A percentile compares a stretch with the other conserved stretches of the same genome.
phyloP scores from a whole-genome alignment of 1,284 basidiomycete genomes.

The Hemileccinum hortonii region DNA sequence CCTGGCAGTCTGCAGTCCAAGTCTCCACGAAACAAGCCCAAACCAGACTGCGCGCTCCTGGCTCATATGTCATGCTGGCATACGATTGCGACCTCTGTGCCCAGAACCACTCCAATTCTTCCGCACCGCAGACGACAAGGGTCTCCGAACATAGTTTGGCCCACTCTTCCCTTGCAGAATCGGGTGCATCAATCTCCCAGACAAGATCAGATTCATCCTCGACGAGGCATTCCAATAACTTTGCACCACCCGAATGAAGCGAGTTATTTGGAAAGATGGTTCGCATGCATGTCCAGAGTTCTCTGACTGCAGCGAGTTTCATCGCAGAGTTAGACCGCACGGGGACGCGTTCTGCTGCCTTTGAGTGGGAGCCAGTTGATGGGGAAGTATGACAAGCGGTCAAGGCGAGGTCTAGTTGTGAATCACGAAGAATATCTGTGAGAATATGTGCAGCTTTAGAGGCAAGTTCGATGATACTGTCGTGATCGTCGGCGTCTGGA shows the following conservation, averaged over 20 bases:
- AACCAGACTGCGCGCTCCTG: constrained; percentile 39
- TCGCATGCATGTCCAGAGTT: constrained; percentile 53
- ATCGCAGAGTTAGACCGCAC: constrained; percentile 40
- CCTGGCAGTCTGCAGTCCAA: constrained; percentile 45
- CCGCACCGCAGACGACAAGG: constrained; percentile 43
- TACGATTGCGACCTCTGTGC: constrained; percentile 17
- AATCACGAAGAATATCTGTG: constrained; percentile 50
- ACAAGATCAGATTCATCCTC: constrained; percentile 48
- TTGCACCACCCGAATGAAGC: constrained; percentile 43
- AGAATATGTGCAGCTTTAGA: constrained; percentile 44
- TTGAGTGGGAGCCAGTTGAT: constrained; percentile 8
- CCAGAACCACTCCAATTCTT: constrained; percentile 59
- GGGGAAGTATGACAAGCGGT: constrained; percentile 20
- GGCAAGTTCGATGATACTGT: constrained; percentile 41
- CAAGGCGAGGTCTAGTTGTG: constrained; percentile 47
- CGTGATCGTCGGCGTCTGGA: constrained; percentile 34
- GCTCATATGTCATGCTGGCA: constrained; percentile 22
- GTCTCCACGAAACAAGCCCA: constrained; percentile 56
- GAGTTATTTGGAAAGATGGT: constrained; percentile 42
- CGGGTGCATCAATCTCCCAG: constrained; percentile 40
- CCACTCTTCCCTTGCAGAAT: constrained; percentile 53
- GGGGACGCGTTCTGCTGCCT: constrained; percentile 1
- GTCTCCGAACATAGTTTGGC: constrained; percentile 57
- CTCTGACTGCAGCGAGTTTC: constrained; percentile 53
- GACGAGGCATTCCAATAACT: constrained; percentile 49